Percentiles rank a stretch among this genome's conserved stretches.
phyloP scores from a whole-genome alignment of 257 asterid genomes.

The Buddleja alternifolia region DNA sequence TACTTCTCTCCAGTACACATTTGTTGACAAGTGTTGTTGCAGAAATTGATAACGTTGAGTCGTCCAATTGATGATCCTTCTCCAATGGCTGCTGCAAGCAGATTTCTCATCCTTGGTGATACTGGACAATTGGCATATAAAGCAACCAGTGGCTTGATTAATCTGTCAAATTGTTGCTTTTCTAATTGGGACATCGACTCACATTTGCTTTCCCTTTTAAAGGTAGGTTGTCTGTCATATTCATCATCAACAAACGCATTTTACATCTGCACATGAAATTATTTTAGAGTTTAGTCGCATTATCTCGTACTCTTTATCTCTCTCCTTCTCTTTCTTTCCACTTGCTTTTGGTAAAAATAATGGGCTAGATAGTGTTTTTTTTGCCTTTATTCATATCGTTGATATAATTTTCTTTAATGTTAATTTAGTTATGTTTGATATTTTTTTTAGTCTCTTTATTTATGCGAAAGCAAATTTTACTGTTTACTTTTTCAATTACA shows the following conservation, averaged over 20 bases:
- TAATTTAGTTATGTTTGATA: too few species aligned
- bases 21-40: slow-evolving; percentile 48
- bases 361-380: neutral
- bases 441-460: too few species aligned
- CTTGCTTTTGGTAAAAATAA: neutral
- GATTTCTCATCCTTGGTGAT: slow-evolving; percentile 63
- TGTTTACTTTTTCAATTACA: too few species aligned
- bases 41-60: slow-evolving; percentile 57
- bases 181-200: slow-evolving; percentile 68
- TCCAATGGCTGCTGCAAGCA: slow-evolving; percentile 67
- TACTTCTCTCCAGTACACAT: slow-evolving; percentile 13
- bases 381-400: neutral
- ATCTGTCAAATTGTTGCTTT: slow-evolving; percentile 69
- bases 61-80: slow-evolving; percentile 93
- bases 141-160: slow-evolving; percentile 72
- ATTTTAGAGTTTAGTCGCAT: neutral
- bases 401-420: neutral
- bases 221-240: slow-evolving; percentile 55
- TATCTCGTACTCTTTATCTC: neutral
- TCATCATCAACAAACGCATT: neutral
- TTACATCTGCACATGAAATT: neutral
- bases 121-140: slow-evolving; percentile 66
- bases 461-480: too few species aligned
- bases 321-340: too few species aligned
- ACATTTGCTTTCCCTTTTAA: slow-evolving; percentile 76